phyloP scores from a whole-genome alignment of 768 basidiomycete genomes.

The Pleurotus platypus region DNA sequence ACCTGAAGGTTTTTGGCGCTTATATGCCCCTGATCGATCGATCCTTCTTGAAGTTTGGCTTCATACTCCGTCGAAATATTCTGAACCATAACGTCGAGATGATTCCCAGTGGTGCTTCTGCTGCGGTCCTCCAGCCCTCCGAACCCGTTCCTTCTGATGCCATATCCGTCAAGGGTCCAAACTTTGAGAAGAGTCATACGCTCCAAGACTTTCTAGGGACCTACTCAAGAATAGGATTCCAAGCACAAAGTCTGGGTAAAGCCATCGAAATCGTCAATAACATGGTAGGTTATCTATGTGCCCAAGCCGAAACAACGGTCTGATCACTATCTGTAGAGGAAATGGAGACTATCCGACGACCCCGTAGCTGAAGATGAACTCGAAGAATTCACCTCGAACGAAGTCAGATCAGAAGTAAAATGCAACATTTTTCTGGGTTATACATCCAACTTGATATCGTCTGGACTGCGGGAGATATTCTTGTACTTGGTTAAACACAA shows the following conservation, averaged over 20 bases:
- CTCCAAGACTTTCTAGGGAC: constrained; percentile 68
- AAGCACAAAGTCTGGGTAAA: constrained; percentile 88
- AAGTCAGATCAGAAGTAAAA: constrained; percentile 64
- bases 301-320: neutral
- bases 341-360: constrained; percentile 88
- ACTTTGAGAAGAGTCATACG: constrained; percentile 69
- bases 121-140: constrained; percentile 76
- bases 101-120: constrained; percentile 59
- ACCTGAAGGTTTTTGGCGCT: too few species aligned
- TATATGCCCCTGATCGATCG: neutral
- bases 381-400: constrained; percentile 56
- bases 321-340: constrained; percentile 48
- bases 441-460: constrained; percentile 98
- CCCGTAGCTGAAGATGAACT: constrained; percentile 67
- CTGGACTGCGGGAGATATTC: constrained; percentile 91
- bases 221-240: constrained; percentile 94
- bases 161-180: constrained; percentile 78
- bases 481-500: constrained; percentile 90
- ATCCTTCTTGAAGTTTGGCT: too few species aligned
- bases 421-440: constrained; percentile 95
- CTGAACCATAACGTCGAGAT: neutral
- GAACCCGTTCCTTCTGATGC: constrained; percentile 64
- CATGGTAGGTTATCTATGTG: constrained; percentile 60
- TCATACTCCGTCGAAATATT: too few species aligned
- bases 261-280: constrained; percentile 89